Base-by-base conservation (phyloP, 805 yeast genomes). In the Kluyveromyces siamensis region DNA sequence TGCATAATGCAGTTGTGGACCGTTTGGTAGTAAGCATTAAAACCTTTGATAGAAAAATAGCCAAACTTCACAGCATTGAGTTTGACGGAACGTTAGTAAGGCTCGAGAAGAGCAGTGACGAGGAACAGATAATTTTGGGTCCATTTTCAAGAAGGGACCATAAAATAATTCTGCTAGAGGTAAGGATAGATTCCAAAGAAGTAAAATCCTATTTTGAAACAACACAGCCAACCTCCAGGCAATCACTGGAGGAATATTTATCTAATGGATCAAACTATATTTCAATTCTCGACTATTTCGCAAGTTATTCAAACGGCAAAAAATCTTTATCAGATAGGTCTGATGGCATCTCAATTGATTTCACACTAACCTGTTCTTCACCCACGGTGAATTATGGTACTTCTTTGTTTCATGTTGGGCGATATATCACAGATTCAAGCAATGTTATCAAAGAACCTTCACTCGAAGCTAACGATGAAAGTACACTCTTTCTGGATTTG, bases 401-500 rank as follows among this genome's bases (percentile, higher is more conserved):
- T 8, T 25, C 41, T 21, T 14, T 27, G 19, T 16, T 41, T 18
- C 33, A 36, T n/a, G 18, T 38, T 14, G 36, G 37, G 8, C 16
- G 18, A 5, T 27, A 8, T 2, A 27, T 8, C 16, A 14, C 45
- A 18, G 37, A n/a, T 10, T 27, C 19, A 11, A 27, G 21, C 11
- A 17, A 10, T 16, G 30, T 17, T 25, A n/a, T 19, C 8, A 21
- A 18, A 16, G 16, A 11, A 5, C 38, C 45, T 18, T 13, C 18
- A 10, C 18, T 44, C 9, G 16, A 30, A 19, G 44, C 37, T n/a
- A 27, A 21, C 16, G 42, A 33, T 18, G 45, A 43, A 6, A 45
- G 40, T 8, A 51, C 51, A n/a, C 43, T 44, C 14, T 43, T 33
- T n/a, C 38, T 50, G 16, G 55, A 55, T n/a, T 30, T 55, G 11